A percentile compares a stretch with the other conserved stretches of the same genome.
Conservation (phyloP, 345 rosid genomes). For the Hibiscus mutabilis region DNA sequence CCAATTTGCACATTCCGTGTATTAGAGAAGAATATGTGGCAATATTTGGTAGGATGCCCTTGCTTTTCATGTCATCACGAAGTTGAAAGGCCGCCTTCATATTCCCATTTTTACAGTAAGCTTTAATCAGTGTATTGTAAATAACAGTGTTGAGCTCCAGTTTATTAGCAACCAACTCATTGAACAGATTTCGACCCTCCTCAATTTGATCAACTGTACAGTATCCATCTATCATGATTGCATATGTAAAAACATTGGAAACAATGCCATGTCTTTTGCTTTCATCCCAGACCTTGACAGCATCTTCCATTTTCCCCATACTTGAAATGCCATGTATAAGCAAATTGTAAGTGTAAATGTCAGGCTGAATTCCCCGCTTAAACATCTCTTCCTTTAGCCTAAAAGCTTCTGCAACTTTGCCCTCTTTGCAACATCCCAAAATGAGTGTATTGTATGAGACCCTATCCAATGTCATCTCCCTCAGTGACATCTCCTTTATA, state of each 20-base stretch:
- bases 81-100: constrained; percentile 42
- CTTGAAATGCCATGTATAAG: constrained; percentile 49
- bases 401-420: constrained; percentile 47
- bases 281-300: constrained; percentile 50
- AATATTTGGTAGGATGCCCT: constrained; percentile 40
- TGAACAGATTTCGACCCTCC: constrained; percentile 54
- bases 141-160: constrained; percentile 46
- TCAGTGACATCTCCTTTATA: constrained; percentile 44
- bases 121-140: constrained; percentile 52
- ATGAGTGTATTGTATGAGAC: constrained; percentile 58
- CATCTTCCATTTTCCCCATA: constrained; percentile 54
- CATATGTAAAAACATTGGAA: constrained; percentile 53
- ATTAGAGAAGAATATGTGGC: constrained; percentile 63
- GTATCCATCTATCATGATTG: constrained; percentile 65
- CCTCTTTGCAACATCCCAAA: constrained; percentile 43
- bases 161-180: constrained; percentile 38
- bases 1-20: constrained; percentile 53
- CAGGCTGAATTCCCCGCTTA: constrained; percentile 53
- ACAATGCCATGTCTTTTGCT: constrained; percentile 38
- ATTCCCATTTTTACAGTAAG: constrained; percentile 50
- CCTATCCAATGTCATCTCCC: constrained; percentile 45
- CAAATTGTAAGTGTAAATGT: constrained; percentile 49
- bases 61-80: constrained; percentile 54
- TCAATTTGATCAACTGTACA: constrained; percentile 61
- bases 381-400: constrained; percentile 61